phyloP scores from a whole-genome alignment of 2,329 filamentous ascomycete species.

The Metarhizium guizhouense region DNA sequence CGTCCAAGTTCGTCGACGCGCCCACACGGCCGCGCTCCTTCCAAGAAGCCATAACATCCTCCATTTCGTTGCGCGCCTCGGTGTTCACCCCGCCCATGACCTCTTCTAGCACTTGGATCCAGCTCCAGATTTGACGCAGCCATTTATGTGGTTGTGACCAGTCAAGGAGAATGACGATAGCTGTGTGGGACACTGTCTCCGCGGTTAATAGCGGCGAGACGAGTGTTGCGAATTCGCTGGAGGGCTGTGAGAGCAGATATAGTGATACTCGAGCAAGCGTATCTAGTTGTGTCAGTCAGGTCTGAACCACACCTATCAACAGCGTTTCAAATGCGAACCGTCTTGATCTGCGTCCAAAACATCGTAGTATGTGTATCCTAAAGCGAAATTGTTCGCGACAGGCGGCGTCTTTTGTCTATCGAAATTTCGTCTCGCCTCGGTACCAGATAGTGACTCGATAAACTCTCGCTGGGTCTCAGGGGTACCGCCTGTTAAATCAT shows the following conservation, averaged over 20 bases:
- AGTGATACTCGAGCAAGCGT: slow-evolving; percentile 82
- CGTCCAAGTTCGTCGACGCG: slow-evolving; percentile 53
- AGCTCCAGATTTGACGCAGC: slow-evolving; percentile 80
- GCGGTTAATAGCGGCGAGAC: slow-evolving; percentile 77
- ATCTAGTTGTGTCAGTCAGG: slow-evolving; percentile 45
- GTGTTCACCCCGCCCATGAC: slow-evolving; percentile 66
- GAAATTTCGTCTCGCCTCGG: slow-evolving; percentile 42
- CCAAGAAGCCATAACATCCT: slow-evolving; percentile 76
- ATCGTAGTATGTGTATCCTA: slow-evolving; percentile 93
- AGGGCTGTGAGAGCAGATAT: slow-evolving; percentile 81
- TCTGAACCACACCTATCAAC: not conserved
- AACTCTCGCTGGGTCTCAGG: slow-evolving; percentile 80
- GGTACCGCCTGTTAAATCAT: slow-evolving; percentile 53
- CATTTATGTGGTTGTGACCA: slow-evolving; percentile 93
- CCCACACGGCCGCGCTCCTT: slow-evolving; percentile 64
- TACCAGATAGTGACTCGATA: slow-evolving; percentile 53
- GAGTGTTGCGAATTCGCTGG: slow-evolving; percentile 71
- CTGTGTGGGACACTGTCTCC: slow-evolving; percentile 73
- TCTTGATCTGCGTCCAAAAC: slow-evolving; percentile 91
- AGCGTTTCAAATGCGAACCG: slow-evolving; percentile 43
- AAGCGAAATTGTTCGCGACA: slow-evolving; percentile 82
- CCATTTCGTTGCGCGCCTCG: slow-evolving; percentile 73
- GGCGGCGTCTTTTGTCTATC: slow-evolving; percentile 60
- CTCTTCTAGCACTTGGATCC: slow-evolving; percentile 75
- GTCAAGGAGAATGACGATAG: slow-evolving; percentile 86